A percentile compares a stretch with the other conserved stretches of the same genome.
Evolutionary conservation across 2,329 filamentous ascomycete species (phyloP).

Genomic region (Alternaria tenuissima): DNA sequence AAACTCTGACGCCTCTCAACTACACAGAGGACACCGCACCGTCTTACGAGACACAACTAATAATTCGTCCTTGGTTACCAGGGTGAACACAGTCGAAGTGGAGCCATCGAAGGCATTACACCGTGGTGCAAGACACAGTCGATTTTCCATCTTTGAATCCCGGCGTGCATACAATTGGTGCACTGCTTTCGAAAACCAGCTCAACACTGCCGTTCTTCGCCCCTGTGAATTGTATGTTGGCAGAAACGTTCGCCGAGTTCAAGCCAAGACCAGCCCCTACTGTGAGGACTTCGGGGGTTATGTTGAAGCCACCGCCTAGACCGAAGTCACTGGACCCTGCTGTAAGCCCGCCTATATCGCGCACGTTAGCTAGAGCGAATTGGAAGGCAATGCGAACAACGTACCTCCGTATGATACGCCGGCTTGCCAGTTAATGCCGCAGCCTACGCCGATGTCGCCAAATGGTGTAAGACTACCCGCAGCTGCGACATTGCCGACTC

Average conservation of each 20-base stretch:
- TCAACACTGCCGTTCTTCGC: slow-evolving; percentile 16
- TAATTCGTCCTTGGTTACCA: slow-evolving; percentile 2
- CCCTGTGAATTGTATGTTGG: slow-evolving; percentile 17
- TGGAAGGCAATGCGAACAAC: background rate
- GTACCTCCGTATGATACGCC: slow-evolving; percentile 18
- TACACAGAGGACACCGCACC: background rate
- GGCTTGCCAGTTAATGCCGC: slow-evolving; percentile 19
- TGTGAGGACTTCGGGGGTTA: slow-evolving; percentile 6
- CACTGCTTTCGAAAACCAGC: slow-evolving; percentile 11
- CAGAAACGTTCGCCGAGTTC: slow-evolving; percentile 14
- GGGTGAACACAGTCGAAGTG: slow-evolving; percentile 1
- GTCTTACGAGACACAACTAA: slow-evolving; percentile 7
- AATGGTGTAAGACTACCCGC: slow-evolving; percentile 17
- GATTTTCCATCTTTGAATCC: background rate
- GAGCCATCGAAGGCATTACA: too few relatives aligned
- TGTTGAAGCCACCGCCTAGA: slow-evolving; percentile 18
- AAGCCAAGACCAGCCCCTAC: slow-evolving; percentile 17
- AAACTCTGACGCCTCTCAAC: background rate
- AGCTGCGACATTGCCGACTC: slow-evolving; percentile 17
- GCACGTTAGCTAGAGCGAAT: background rate
- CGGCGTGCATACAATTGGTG: slow-evolving; percentile 8
- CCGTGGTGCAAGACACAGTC: background rate
- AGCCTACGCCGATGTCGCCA: slow-evolving; percentile 20
- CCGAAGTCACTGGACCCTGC: slow-evolving; percentile 19
- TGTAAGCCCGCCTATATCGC: slow-evolving; percentile 15